These are phyloP conservation scores for Xylaria bambusicola DNA, from an alignment of 495 filamentous ascomycete genomes.

Conservation along the genomic window DNA sequence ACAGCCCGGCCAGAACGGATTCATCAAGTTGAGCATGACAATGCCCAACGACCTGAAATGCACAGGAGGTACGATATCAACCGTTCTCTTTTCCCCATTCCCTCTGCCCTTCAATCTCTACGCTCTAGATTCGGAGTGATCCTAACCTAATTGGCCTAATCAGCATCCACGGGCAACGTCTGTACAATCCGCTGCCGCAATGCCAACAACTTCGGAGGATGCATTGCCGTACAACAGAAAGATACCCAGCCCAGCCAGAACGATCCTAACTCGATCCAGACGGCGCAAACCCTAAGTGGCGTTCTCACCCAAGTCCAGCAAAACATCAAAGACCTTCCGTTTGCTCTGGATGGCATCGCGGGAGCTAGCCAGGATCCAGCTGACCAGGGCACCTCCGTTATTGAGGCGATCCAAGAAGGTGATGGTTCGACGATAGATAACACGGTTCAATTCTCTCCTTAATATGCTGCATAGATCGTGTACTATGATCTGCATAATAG, in stretches of 20 bases:
- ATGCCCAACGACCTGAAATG: slow-evolving; percentile 43
- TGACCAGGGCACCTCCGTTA: slow-evolving; percentile 20
- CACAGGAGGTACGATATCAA: slow-evolving; percentile 33
- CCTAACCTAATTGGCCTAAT: not conserved
- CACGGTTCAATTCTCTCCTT: too few species aligned
- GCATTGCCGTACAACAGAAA: slow-evolving; percentile 48
- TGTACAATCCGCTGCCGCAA: slow-evolving; percentile 60
- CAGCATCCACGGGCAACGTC: slow-evolving; percentile 48
- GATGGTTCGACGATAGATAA: slow-evolving; percentile 17
- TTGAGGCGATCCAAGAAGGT: slow-evolving; percentile 20
- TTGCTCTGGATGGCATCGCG: slow-evolving; percentile 35
- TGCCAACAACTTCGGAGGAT: slow-evolving; percentile 57
- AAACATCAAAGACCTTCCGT: slow-evolving; percentile 41
- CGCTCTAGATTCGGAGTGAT: not conserved
- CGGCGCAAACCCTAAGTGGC: slow-evolving; percentile 30
- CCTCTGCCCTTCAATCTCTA: not conserved
- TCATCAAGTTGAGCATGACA: slow-evolving; percentile 44
- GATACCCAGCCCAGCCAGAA: slow-evolving; percentile 38
- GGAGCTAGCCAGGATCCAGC: slow-evolving; percentile 4
- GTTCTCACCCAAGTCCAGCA: slow-evolving; percentile 31
- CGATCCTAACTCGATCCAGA: slow-evolving; percentile 36
- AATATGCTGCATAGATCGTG: too few species aligned
- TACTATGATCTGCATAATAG: not conserved
- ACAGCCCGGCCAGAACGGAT: slow-evolving; percentile 42
- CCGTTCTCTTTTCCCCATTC: not conserved